Evolutionary conservation across 805 yeast species (phyloP).

Genomic region (Priceomyces castillae): DNA sequence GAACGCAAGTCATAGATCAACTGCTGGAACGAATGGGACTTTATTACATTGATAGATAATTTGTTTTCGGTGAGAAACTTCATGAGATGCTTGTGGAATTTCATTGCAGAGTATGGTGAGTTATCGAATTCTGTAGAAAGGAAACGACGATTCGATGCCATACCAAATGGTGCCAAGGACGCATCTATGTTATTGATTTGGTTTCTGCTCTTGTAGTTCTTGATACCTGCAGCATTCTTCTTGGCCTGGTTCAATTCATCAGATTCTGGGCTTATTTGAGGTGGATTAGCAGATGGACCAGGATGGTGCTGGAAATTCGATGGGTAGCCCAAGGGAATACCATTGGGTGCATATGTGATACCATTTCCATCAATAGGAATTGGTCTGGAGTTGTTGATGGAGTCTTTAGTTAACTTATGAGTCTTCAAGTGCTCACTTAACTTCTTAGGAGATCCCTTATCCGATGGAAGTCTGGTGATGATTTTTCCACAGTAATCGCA

Average conservation of each 20-base stretch:
- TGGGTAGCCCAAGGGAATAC: conserved; percentile 22
- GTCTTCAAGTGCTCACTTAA: conserved; percentile 55
- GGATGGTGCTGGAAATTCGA: conserved; percentile 11
- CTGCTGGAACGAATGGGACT: conserved; percentile 51
- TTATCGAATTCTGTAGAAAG: conserved; percentile 37
- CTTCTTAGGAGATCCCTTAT: conserved; percentile 60
- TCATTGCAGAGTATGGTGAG: conserved; percentile 42
- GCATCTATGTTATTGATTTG: conserved; percentile 7
- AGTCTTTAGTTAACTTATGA: conserved; percentile 44
- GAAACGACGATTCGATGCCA: conserved; percentile 16
- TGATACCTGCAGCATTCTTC: conserved; percentile 7
- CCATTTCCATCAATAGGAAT: conserved; percentile 39
- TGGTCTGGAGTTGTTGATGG: conserved; percentile 40
- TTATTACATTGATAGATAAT: conserved; percentile 45
- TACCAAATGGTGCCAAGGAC: conserved; percentile 9
- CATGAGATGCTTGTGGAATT: conserved; percentile 51
- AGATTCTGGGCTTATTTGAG: conserved; percentile 1
- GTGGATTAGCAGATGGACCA: conserved; percentile 4
- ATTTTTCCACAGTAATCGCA: conserved; percentile 55
- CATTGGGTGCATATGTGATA: conserved; percentile 31
- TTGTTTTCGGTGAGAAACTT: conserved; percentile 52
- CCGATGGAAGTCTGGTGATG: conserved; percentile 47
- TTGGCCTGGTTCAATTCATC: conserved; percentile 7
- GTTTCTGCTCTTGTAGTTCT: conserved; percentile 9
- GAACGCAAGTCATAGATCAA: conserved; percentile 49